Evolutionary conservation across 2,329 filamentous ascomycete genomes (phyloP), one percentile per base, ranked within the genome.

Genomic region (Aspergillus novofumigatus): DNA sequence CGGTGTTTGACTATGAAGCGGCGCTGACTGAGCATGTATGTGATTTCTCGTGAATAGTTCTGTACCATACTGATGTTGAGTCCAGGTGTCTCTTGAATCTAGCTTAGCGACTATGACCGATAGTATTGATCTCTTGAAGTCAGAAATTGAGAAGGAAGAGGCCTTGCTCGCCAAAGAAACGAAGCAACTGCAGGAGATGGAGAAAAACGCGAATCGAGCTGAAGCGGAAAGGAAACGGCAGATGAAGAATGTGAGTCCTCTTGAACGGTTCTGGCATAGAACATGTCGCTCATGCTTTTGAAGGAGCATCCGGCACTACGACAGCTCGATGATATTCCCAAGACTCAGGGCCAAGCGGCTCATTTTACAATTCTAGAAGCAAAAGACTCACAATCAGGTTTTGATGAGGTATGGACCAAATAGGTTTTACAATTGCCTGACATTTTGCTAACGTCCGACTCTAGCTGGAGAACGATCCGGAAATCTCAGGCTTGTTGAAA

Each of bases 121-220:
- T 51, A 75, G 74, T 21, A 68, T 70, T 26, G 71, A 74, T 56
- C 67, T 79, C 6, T 56, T 79, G 38, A 72, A 71, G 29, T 67
- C 71, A 3, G 75, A 78, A 53, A 75, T 79, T 57, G 70, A 70
- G 7, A 73, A 72, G 51, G 77, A 79, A 59, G 74, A 78, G 57
- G 67, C 69, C 2, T 65, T 76, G 14, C 69, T 78, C n/a, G 71
- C 69, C 14, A 67, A 66, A 8, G 77, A 79, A 59, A 74, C 62
- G 29, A 72, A 68, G 50, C 68, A 75, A 35, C 63, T 79, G 11
- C 71, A 75, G 38, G 71, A 75, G 48, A 70, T 79, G 65, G 72
- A 78, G 52, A 75, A 69, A 53, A 78, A 77, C 53, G 72, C 76
- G 21, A 78, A 74, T 58, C 65, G 70, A 41, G 73, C 70, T 3